A percentile compares a stretch with the other conserved stretches of the same genome.
phyloP scores from a whole-genome alignment of 2,329 filamentous ascomycete genomes.

The Hymenoscyphus linearis region DNA sequence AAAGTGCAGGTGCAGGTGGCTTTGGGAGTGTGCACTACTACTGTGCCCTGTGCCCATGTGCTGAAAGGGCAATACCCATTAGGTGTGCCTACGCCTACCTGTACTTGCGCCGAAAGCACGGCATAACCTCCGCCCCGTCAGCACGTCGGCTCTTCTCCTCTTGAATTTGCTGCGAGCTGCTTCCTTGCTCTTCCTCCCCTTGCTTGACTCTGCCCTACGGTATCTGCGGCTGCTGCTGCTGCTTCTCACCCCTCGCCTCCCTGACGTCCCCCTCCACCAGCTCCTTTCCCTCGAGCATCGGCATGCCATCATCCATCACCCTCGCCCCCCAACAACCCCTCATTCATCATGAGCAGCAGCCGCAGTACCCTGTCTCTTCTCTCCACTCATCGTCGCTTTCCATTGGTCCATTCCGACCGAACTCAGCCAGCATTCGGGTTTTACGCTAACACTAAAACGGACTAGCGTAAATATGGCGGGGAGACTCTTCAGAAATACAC shows the following conservation, averaged over 20 bases:
- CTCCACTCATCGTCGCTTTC: not conserved
- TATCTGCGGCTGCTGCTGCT: too few species aligned
- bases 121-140: constrained; percentile 1
- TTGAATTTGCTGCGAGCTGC: not conserved
- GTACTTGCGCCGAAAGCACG: not conserved
- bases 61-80: too few species aligned
- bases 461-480: not conserved
- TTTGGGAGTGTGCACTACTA: not conserved
- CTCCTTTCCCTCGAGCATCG: not conserved
- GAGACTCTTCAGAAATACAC: constrained; percentile 47
- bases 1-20: too few species aligned
- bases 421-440: not conserved
- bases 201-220: not conserved
- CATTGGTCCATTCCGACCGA: not conserved
- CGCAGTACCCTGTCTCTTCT: not conserved
- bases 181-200: not conserved
- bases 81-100: too few species aligned
- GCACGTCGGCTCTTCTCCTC: not conserved
- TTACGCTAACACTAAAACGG: not conserved
- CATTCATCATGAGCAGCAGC: not conserved
- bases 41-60: too few species aligned
- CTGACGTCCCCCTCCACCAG: too few species aligned
- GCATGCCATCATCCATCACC: not conserved
- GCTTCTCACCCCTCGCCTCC: too few species aligned
- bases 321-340: not conserved